Evolutionary conservation across 257 asterid species (phyloP), one percentile per base, ranked within the genome.

Genomic region (Solanum tarapatanum): DNA sequence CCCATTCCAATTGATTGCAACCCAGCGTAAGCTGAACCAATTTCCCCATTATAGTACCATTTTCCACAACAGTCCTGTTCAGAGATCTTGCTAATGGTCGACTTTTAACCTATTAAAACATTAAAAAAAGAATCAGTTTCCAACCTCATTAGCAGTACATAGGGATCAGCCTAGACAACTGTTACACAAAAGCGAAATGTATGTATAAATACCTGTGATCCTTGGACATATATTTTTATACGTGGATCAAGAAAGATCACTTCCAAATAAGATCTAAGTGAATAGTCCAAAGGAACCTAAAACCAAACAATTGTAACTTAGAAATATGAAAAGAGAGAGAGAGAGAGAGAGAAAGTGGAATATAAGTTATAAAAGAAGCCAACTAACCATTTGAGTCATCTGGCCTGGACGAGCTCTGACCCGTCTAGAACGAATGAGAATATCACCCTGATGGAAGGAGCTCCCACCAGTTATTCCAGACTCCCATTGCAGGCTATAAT

Each of bases 321-420:
- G 72, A 28, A 80, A 21, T 19, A 43, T 43, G 86, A 66, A 32
- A 2, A 68, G 72, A 64, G 72, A 62, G 36, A 69, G 16, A 86
- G 37, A 13, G 58, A 14, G 23, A 14, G 60, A 87, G 83, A n/a
- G 69, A 37, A 43, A 77, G 76, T 2, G 28, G 0, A 74, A 87
- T 48, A 48, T 77, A 39, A 80, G 75, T 72, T 24, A 77, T 37
- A 48, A 51, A 90, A 58, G 74, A 14, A 75, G 73, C 30, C 51
- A 55, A 75, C 80, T 28, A 77, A 94, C 98, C 90, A 13, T 58
- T 35, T 84, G 88, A 90, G 93, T 87, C 87, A 93, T 94, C 90
- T 95, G 98, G 68, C 98, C 98, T 4, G 96, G 96, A 51, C 98
- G 98, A 84, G 96, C 91, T 93, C 98, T 92, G 87, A 87, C 92